Base-by-base conservation (phyloP, 2,329 filamentous ascomycete species). In the Albifimbria verrucaria region DNA sequence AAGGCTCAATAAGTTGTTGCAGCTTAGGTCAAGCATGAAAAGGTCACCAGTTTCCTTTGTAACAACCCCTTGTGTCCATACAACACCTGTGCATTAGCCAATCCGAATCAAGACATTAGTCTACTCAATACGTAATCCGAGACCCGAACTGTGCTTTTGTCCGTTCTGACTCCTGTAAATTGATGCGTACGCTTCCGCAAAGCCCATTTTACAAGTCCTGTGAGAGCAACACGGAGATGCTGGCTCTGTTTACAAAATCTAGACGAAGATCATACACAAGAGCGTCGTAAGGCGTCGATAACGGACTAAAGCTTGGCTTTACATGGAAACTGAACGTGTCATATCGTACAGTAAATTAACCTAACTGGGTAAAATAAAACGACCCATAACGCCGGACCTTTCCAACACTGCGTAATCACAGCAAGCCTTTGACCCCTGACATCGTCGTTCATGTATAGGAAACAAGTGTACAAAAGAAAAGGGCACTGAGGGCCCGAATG, bases 31-130 rank as follows among this genome's bases (percentile, higher is more conserved):
- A 64, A 65, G 61, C 32, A 69, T 60, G 59, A 62, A 64, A 69
- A 69, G 65, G 67, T 63, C 62, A 60, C 59, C 61, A n/a, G 62
- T 64, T 80, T 80, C 73, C 72, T 82, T 80, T 81, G 76, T 80
- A 66, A 66, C 67, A 66, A 56, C 70, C 65, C 69, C 67, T 64
- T 76, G 72, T 80, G 77, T 81, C 73, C 72, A 80, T 79, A 80
- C 72, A 77, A 78, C 75, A 79, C 75, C 70, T 84, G 80, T 84
- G 80, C 79, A 77, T 77, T 84, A 84, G 79, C 79, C 75, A 74
- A 79, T 74, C 68, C 67, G 26, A 76, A 74, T 68, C 65, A 66
- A 70, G 42, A 44, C 42, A 44, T 21, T 23, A 44, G 42, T 44
- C 42, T 17, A 44, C 18, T 23, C 22, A 44, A 44, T 44, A 21